Evolutionary conservation across 1,139 yeast species (phyloP).

Genomic region (Yamadazyma sp.): DNA sequence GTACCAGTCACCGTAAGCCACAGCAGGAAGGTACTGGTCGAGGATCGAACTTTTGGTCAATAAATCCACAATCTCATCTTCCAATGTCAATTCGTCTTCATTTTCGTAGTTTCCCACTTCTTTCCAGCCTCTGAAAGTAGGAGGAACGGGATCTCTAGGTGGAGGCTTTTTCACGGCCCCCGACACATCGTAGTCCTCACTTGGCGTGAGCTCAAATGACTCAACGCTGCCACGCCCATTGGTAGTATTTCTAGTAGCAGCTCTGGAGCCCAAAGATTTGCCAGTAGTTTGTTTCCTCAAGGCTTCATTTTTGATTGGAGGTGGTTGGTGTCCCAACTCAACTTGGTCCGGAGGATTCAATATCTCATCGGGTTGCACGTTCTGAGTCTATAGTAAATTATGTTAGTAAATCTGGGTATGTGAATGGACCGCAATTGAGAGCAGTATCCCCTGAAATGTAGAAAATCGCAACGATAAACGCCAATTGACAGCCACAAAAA

Average conservation of each 20-base stretch:
- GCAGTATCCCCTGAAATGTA: too few species aligned
- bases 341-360: conserved; percentile 26
- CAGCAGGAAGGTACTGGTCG: conserved; percentile 69
- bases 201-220: conserved; percentile 21
- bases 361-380: conserved; percentile 24
- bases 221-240: conserved; percentile 9
- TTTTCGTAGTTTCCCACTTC: conserved; percentile 88
- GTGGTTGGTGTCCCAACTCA: conserved; percentile 16
- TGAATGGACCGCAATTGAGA: too few species aligned
- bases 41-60: conserved; percentile 66
- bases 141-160: conserved; percentile 56
- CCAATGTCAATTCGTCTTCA: conserved; percentile 59
- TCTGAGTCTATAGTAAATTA: conserved; percentile 1
- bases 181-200: conserved; percentile 36
- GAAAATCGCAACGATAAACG: too few species aligned
- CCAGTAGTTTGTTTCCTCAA: conserved; percentile 10
- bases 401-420: conserved; percentile 1
- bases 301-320: conserved; percentile 12
- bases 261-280: conserved; percentile 6
- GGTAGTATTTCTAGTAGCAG: conserved; percentile 9
- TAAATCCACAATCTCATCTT: conserved; percentile 70
- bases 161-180: conserved; percentile 44
- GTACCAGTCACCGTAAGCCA: conserved; percentile 91
- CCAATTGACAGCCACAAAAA: too few species aligned
- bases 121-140: conserved; percentile 87